Conservation (phyloP, 495 filamentous ascomycete genomes). For the Mytilinidion resinicola region DNA sequence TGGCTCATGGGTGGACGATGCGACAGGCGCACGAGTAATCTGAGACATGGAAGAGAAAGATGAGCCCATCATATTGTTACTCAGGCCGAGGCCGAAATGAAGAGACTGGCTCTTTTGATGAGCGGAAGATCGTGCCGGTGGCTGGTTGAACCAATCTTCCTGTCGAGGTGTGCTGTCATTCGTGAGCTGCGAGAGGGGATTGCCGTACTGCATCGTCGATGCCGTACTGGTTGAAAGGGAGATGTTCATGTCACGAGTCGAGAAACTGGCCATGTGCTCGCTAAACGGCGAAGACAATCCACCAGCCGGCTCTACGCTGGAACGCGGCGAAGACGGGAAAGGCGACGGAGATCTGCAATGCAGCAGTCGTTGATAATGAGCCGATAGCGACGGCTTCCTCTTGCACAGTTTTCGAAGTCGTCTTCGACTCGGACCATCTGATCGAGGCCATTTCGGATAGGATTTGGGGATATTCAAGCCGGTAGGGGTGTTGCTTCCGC, state of each 20-base stretch:
- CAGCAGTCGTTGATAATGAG: slow-evolving; percentile 64
- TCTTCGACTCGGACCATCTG: slow-evolving; percentile 69
- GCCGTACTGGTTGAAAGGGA: slow-evolving; percentile 77
- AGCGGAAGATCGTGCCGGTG: slow-evolving; percentile 27
- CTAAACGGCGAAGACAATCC: slow-evolving; percentile 33
- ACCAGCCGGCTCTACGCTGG: slow-evolving; percentile 13
- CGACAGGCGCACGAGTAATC: slow-evolving; percentile 37
- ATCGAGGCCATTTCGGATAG: slow-evolving; percentile 66
- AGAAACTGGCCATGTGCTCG: slow-evolving; percentile 41
- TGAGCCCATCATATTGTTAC: slow-evolving; percentile 22
- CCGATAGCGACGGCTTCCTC: slow-evolving; percentile 60
- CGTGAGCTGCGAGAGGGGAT: slow-evolving; percentile 58
- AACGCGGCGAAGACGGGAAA: slow-evolving; percentile 48
- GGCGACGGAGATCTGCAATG: slow-evolving; percentile 70
- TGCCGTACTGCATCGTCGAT: slow-evolving; percentile 67
- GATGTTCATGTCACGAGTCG: slow-evolving; percentile 75
- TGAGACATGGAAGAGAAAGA: slow-evolving; percentile 39
- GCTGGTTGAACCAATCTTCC: slow-evolving; percentile 13
- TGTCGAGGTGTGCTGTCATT: slow-evolving; percentile 26
- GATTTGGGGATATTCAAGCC: slow-evolving; percentile 30
- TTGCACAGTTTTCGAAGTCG: slow-evolving; percentile 80
- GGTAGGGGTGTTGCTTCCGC: slow-evolving; percentile 64
- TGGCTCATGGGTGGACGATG: background rate
- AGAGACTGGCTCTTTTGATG: slow-evolving; percentile 41
- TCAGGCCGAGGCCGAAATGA: slow-evolving; percentile 37